Evolutionary conservation across 176 grass and related monocot genomes (phyloP), one percentile per base, ranked within the genome.

Genomic region (Eleusine coracana): DNA sequence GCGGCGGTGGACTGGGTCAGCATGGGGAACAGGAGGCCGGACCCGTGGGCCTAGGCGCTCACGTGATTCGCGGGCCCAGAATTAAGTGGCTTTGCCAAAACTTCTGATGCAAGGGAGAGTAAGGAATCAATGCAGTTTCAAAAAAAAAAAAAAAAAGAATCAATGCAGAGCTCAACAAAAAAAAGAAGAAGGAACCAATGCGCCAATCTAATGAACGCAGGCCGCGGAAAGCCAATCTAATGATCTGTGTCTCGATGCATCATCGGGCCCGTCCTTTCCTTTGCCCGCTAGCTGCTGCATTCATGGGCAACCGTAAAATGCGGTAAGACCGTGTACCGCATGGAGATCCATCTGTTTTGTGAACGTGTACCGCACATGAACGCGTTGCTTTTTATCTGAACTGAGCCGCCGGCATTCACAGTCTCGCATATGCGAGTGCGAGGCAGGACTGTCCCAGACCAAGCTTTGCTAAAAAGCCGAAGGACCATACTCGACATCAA

Each of bases 1-100:
- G 86, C 40, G 49, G 75, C 69, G 76, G 75, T 68, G 76, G 50
- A 61, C 61, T 77, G 7, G 75, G 74, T 50, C 80, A 67, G 76
- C 62, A 20, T n/a, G 18, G 76, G 63, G 40, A 14, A 29, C 59
- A 31, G 58, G 16, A 40, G 42, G 29, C 37, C 16, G 60, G 75
- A 39, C 41, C 1, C 21, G 48, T 37, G 69, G 80, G 73, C 16
- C 80, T n/a, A 6, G 7, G 12, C 3, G 31, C 61, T 75, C 81
- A 67, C 52, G 68, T 56, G 86, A 60, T 31, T 13, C 5, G 46
- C 25, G 75, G 75, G 69, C 61, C 61, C 69, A 1, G 38, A 72
- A 1, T 66, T 77, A 79, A 58, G 46, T 45, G 5, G 9, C 66
- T 17, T 41, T 18, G 60, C 49, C 46, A 7, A 77, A 56, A 27